phyloP scores from a whole-genome alignment of 179 eudicot species.

The Corrigiola litoralis region DNA sequence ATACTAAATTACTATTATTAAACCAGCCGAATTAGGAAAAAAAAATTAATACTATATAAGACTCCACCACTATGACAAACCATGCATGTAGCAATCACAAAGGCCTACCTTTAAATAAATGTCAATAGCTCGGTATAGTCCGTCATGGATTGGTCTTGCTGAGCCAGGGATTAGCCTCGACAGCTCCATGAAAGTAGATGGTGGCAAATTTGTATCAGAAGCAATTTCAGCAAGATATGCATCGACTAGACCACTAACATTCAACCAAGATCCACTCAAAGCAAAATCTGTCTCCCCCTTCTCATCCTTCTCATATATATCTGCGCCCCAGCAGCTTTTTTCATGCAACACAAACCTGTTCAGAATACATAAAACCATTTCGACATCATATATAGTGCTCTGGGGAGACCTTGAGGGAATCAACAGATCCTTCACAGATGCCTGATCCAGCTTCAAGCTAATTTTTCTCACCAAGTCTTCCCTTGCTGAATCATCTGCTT shows the following conservation, averaged over 20 bases:
- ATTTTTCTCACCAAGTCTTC: slow-evolving; percentile 54
- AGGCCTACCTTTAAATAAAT: slow-evolving; percentile 60
- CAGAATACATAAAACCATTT: slow-evolving; percentile 52
- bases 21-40: too few species aligned
- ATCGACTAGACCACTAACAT: slow-evolving; percentile 62
- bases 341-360: slow-evolving; percentile 42
- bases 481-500: slow-evolving; percentile 47
- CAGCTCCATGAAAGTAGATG: slow-evolving; percentile 44
- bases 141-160: slow-evolving; percentile 78
- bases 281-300: slow-evolving; percentile 27
- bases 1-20: too few species aligned
- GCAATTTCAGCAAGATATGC: slow-evolving; percentile 67
- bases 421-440: slow-evolving; percentile 61
- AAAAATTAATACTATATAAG: too few species aligned
- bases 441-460: slow-evolving; percentile 65
- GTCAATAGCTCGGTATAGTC: slow-evolving; percentile 61
- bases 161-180: slow-evolving; percentile 55
- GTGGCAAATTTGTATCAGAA: slow-evolving; percentile 46
- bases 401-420: slow-evolving; percentile 54
- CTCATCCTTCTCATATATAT: slow-evolving; percentile 25
- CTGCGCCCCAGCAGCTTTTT: slow-evolving; percentile 31
- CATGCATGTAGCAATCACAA: not conserved
- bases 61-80: too few species aligned
- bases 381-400: slow-evolving; percentile 60
- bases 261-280: slow-evolving; percentile 47